Base-by-base conservation (phyloP, 228 moss, liverwort and hornwort species). In the Sphagnum magellanicum region DNA sequence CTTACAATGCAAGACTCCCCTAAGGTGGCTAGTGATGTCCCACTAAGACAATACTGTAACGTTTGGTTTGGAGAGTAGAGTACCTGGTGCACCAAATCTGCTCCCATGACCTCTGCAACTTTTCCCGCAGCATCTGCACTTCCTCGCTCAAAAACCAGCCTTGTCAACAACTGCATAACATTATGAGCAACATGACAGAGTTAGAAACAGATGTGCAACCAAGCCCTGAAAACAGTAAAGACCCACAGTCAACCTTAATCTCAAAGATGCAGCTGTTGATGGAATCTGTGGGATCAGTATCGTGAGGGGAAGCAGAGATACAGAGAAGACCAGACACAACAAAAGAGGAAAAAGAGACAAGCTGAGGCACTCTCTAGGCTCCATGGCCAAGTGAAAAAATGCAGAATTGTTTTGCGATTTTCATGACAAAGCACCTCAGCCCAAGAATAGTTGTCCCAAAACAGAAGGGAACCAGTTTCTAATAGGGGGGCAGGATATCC, bases 51-150 rank as follows among this genome's bases (percentile, higher is more conserved):
- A 32, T 32, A 32, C 32, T 32, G 32, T 32, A 32, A 32, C 3
- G 0, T 2, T 32, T 32, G 32, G 32, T 32, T 32, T 8, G 55
- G 55, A 8, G 55, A 12, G 12, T 8, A 8, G 12, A 55, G 12
- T 83, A 87, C 87, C 79, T 98, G 98, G 71, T 94, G 98, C 66
- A 94, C 94, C 70, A 98, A 84, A 81, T 98, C 98, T 65, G 89
- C 87, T 12, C 92, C 92, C 98, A 98, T 98, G 8, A 98, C 89
- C 82, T 94, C 98, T 72, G 98, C 94, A 77, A 98, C 92, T 86
- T 94, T 94, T 58, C 92, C 94, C 53, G 98, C 98, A 70, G 94
- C 98, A 86, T 98, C 98, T 48, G 94, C 90, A 79, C 94, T 94
- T 75, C 89, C 86, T 75, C 94, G 83, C 74, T 98, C 98, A 85